Base-by-base conservation (phyloP, 202 grass and related monocot species). In the Panicum hallii region DNA sequence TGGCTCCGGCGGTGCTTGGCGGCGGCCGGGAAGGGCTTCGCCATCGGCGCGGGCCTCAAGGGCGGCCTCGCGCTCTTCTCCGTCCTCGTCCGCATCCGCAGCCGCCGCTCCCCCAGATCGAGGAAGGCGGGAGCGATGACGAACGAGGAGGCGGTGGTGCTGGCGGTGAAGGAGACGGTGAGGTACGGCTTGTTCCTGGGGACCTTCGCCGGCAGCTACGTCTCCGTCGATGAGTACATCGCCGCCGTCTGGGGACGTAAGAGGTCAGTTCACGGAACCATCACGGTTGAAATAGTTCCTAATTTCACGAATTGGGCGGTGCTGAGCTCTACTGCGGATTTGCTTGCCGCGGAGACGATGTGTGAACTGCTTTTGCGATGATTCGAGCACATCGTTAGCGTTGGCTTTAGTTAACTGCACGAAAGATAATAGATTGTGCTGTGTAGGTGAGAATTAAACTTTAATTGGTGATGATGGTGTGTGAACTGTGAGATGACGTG, bases 111-210 rank as follows among this genome's bases (percentile, higher is more conserved):
- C 63, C 60, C 89, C 23, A 88, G 90, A 88, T 94, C 83, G 83
- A 91, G 96, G 87, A 96, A 91, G 82, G 55, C 44, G 42, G 93
- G 91, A 20, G 81, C 79, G 26, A 90, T 99, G 63, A 94, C 84
- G n/a, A 99, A 99, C 85, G 82, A 92, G 49, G 91, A 99, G 84
- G 96, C 93, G 9, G 61, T 46, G 63, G 44, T 94, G 77, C 65
- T 89, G 75, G 93, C 93, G 47, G 58, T 96, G 23, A 96, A 94
- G 86, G 96, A 96, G 90, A 96, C 93, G 2, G 28, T 90, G 74
- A 81, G 96, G 86, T 99, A 99, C 76, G 96, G 96, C 54, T 72
- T 94, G 81, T 99, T 99, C 86, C 70, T 99, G 26, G 93, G 96
- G 69, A 92, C 91, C n/a, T 94, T 99, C 83, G 96, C 90, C n/a